Evolutionary conservation across 2,329 filamentous ascomycete species (phyloP).

Genomic region (Penicillium expansum): DNA sequence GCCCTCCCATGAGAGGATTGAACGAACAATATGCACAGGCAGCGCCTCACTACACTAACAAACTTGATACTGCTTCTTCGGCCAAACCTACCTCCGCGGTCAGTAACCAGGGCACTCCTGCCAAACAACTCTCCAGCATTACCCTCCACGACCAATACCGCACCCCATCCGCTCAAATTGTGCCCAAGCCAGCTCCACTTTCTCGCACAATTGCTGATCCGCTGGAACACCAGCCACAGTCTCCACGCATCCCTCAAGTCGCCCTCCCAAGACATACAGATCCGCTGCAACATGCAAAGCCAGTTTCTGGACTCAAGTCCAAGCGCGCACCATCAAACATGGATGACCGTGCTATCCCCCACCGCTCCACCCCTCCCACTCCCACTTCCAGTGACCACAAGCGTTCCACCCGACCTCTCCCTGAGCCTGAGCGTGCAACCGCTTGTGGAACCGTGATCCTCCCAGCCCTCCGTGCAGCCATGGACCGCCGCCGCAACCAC

Average conservation of each 20-base stretch:
- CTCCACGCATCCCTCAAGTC: slow-evolving; percentile 2
- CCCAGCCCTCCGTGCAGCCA: slow-evolving; percentile 84
- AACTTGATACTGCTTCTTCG: not conserved
- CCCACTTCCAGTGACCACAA: slow-evolving; percentile 18
- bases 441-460: slow-evolving; percentile 64
- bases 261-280: slow-evolving; percentile 11
- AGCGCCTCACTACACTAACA: slow-evolving; percentile 7
- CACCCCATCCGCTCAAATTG: slow-evolving; percentile 3
- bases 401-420: slow-evolving; percentile 17
- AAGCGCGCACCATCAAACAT: slow-evolving; percentile 18
- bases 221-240: not conserved
- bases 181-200: slow-evolving; percentile 5
- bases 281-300: slow-evolving; percentile 7
- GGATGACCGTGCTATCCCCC: slow-evolving; percentile 10
- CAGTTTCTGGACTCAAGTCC: slow-evolving; percentile 21
- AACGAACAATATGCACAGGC: slow-evolving; percentile 14
- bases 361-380: slow-evolving; percentile 8
- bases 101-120: not conserved
- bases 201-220: slow-evolving; percentile 12
- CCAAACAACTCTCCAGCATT: not conserved
- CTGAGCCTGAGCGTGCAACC: slow-evolving; percentile 16
- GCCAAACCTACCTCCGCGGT: not conserved
- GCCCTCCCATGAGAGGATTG: slow-evolving; percentile 12
- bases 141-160: not conserved
- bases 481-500: slow-evolving; percentile 69